Base-by-base conservation (phyloP, 352 stramenopile genomes). In the Phytophthora sp. region DNA sequence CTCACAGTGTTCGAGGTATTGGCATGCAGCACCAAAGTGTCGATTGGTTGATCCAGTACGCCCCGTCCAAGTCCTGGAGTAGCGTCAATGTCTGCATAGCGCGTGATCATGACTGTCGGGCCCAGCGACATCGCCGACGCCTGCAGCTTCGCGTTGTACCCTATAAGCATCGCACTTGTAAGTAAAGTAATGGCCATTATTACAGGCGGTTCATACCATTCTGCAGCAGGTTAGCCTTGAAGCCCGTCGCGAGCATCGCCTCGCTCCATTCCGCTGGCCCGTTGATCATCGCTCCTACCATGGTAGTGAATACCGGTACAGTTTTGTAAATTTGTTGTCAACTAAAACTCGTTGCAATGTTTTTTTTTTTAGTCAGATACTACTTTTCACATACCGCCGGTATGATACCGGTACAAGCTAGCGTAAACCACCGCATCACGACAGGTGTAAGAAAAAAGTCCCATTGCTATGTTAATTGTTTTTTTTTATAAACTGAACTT, bases 261-360 rank as follows among this genome's bases (percentile, higher is more conserved):
- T 79, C 63, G 16, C 59, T 71, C 79, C 79, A 88, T 26, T 83
- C 74, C 7, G 35, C n/a, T 11, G 69, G 74, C n/a, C 73, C 73
- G 23, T 69, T 70, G 36, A 86, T 60, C 76, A 87, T 83, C 47
- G n/a, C n/a, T n/a, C n/a, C n/a, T n/a, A n/a, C n/a, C n/a, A n/a
- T n/a, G n/a, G n/a, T n/a, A n/a, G n/a, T n/a, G n/a, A n/a, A n/a
- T n/a, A n/a, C n/a, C n/a, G n/a, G n/a, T n/a, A n/a, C n/a, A n/a
- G n/a, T n/a, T n/a, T n/a, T n/a, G n/a, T n/a, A n/a, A n/a, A n/a
- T n/a, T n/a, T n/a, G n/a, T n/a, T n/a, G n/a, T n/a, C n/a, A n/a
- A n/a, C n/a, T n/a, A n/a, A n/a, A n/a, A n/a, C n/a, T n/a, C n/a
- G n/a, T n/a, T n/a, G n/a, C n/a, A n/a, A n/a, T n/a, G n/a, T n/a